phyloP scores from a whole-genome alignment of 345 rosid genomes.

The Linum tenue region DNA sequence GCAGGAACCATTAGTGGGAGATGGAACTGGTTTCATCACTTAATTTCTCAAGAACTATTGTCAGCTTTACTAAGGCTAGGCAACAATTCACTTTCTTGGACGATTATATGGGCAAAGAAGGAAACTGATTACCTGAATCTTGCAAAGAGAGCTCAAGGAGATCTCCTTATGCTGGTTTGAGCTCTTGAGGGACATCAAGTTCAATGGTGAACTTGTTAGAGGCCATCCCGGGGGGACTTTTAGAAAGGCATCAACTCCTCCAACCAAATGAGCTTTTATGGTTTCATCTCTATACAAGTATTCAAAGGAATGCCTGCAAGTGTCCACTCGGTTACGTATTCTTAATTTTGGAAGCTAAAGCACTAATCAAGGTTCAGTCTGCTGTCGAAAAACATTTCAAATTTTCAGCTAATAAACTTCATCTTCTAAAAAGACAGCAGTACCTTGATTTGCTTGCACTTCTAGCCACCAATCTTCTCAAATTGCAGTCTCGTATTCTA shows the following conservation, averaged over 20 bases:
- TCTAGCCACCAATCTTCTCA: slow-evolving; percentile 48
- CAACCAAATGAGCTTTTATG: slow-evolving; percentile 47
- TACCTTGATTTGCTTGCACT: slow-evolving; percentile 52
- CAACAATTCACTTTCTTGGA: neutral
- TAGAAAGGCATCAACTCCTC: slow-evolving; percentile 52
- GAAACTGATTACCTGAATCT: slow-evolving; percentile 44
- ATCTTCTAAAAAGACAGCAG: neutral
- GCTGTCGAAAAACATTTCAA: neutral
- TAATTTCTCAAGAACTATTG: neutral
- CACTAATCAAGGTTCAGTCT: too few species aligned
- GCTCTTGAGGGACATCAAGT: slow-evolving; percentile 41
- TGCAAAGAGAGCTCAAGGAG: slow-evolving; percentile 45
- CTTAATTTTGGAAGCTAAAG: neutral
- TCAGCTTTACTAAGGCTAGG: neutral
- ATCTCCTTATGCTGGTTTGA: slow-evolving; percentile 36
- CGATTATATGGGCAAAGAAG: neutral
- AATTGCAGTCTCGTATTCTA: slow-evolving; percentile 48
- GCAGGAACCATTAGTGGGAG: neutral
- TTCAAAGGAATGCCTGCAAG: slow-evolving; percentile 57
- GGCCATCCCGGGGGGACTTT: slow-evolving; percentile 76
- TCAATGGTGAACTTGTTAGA: slow-evolving; percentile 32
- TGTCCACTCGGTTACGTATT: slow-evolving; percentile 4
- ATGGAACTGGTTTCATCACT: neutral
- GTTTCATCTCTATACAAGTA: slow-evolving; percentile 60
- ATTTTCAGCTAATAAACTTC: neutral